Evolutionary conservation across 768 basidiomycete species (phyloP), one percentile per base, ranked within the genome.

Genomic region (Termitomyces sp.): DNA sequence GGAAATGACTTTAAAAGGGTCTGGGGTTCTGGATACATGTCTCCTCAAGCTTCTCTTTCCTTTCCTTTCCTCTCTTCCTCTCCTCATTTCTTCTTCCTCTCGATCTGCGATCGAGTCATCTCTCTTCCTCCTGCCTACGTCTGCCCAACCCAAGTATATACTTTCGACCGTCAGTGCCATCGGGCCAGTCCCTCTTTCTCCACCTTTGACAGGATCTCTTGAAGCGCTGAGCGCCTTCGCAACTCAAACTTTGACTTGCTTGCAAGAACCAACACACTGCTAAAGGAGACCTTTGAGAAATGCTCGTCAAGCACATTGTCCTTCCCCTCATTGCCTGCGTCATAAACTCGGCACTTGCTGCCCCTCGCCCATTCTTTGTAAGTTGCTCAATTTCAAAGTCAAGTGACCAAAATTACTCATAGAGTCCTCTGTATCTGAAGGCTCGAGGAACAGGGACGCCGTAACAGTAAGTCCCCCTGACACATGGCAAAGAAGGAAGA

Each of bases 171-270:
- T 36, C 51, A 52, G 11, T 13, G 13, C 15, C 8, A 15, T 46
- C 20, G 20, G 46, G 24, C 45, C 12, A 48, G 28, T 33, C 32
- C 49, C 8, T 50, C 32, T 35, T 42, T 42, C 5, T 20, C 2
- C 33, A 51, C 28, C 32, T 33, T 3, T 18, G 12, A 20, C 36
- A 38, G 22, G 36, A 24, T 24, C 22, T 20, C 38, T 24, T 38
- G 16, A 53, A 54, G 52, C 53, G 53, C 24, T 54, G 52, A 53
- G 36, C 52, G 52, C 52, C 36, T 38, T 22, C 15, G 35, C 33
- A 36, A 52, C 51, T 22, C 11, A 12, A 6, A 13, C 51, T 52
- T 20, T 11, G 12, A 36, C 15, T 38, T 53, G 16, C 20, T 54
- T 16, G 15, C 15, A 22, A 38, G 0, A 39, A 54, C 20, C 52